phyloP scores from a whole-genome alignment of 768 basidiomycete species.

The Leccinum imitatum region DNA sequence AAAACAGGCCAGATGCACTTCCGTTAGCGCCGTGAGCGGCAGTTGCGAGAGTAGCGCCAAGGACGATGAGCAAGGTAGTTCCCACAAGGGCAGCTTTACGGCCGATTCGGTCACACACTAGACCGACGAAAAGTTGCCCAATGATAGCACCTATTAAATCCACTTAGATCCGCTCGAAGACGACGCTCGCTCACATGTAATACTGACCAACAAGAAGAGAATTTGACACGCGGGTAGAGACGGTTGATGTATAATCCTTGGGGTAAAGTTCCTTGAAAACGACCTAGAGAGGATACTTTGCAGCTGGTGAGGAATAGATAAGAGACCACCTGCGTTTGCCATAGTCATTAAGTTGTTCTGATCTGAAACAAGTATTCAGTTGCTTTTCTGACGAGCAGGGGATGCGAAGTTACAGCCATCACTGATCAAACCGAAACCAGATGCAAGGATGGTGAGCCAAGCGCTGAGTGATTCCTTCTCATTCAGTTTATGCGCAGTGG shows the following conservation, averaged over 20 bases:
- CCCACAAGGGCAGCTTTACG: slow-evolving; percentile 71
- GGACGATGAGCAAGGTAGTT: slow-evolving; percentile 67
- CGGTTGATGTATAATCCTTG: slow-evolving; percentile 53
- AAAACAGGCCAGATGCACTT: slow-evolving; percentile 60
- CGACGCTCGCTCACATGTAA: neutral
- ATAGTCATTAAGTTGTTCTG: slow-evolving; percentile 74
- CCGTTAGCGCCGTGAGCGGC: slow-evolving; percentile 63
- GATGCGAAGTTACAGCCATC: slow-evolving; percentile 49
- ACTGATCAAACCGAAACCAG: slow-evolving; percentile 64
- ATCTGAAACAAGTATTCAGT: slow-evolving; percentile 37
- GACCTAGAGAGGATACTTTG: slow-evolving; percentile 43
- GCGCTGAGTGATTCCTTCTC: slow-evolving; percentile 50
- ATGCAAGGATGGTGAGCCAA: slow-evolving; percentile 62
- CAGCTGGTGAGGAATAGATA: neutral
- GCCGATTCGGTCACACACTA: slow-evolving; percentile 73
- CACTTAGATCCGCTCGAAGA: slow-evolving; percentile 3
- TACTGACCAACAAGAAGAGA: slow-evolving; percentile 63
- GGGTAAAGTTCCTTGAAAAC: slow-evolving; percentile 66
- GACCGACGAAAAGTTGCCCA: slow-evolving; percentile 60
- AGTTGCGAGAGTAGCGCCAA: slow-evolving; percentile 67
- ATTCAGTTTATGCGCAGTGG: slow-evolving; percentile 21
- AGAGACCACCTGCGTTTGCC: slow-evolving; percentile 47
- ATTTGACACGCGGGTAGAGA: slow-evolving; percentile 72
- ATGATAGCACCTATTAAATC: slow-evolving; percentile 52
- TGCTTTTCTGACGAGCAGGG: slow-evolving; percentile 2